Evolutionary conservation across 257 asterid genomes (phyloP).

Genomic region (Nemophila menziesii): DNA sequence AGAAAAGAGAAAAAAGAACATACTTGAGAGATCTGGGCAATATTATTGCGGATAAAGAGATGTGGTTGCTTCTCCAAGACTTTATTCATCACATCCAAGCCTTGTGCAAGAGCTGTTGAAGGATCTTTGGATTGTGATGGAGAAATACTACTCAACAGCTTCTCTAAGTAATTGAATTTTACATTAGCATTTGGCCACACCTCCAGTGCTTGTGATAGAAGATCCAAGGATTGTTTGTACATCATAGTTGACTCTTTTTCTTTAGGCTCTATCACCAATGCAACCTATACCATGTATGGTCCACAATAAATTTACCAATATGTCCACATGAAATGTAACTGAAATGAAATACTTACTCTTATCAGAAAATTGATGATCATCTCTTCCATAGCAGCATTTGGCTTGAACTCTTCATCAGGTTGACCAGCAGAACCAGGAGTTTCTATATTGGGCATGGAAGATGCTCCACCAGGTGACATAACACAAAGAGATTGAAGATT

Average conservation of each 20-base stretch:
- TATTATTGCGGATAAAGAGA: slow-evolving; percentile 88
- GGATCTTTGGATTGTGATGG: slow-evolving; percentile 99
- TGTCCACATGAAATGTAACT: too few species aligned
- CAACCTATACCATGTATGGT: slow-evolving; percentile 36
- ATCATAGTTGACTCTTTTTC: slow-evolving; percentile 95
- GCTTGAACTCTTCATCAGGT: slow-evolving; percentile 99
- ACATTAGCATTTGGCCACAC: slow-evolving; percentile 99
- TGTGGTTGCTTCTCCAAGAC: slow-evolving; percentile 96
- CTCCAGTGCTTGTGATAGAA: slow-evolving; percentile 91
- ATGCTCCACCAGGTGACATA: slow-evolving; percentile 94
- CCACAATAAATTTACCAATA: background rate
- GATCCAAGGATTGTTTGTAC: slow-evolving; percentile 98
- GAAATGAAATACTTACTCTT: slow-evolving; percentile 44
- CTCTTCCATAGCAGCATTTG: slow-evolving; percentile 99
- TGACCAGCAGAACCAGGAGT: slow-evolving; percentile 92
- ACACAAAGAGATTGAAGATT: slow-evolving; percentile 89
- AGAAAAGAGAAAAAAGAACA: slow-evolving; percentile 5
- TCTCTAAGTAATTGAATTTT: slow-evolving; percentile 93
- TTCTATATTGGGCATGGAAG: slow-evolving; percentile 86
- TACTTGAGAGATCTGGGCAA: slow-evolving; percentile 89
- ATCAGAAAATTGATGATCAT: slow-evolving; percentile 97
- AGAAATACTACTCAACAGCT: slow-evolving; percentile 83
- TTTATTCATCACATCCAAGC: slow-evolving; percentile 97
- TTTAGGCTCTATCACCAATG: slow-evolving; percentile 95
- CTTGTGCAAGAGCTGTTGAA: slow-evolving; percentile 94